Evolutionary conservation across 129 eudicot genomes (phyloP).

Genomic region (Deinandra increscens): DNA sequence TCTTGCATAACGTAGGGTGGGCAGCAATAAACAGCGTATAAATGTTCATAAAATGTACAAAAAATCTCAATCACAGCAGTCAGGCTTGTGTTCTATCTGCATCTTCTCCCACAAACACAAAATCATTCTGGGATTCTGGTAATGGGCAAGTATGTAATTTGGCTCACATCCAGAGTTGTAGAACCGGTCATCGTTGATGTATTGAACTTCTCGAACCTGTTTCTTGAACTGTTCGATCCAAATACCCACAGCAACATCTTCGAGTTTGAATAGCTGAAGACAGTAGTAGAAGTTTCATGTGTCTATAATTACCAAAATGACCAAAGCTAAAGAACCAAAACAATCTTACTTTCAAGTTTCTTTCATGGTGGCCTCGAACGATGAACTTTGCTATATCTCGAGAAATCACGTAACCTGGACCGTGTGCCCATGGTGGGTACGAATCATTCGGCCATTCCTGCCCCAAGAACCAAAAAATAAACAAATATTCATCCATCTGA

Average conservation of each 20-base stretch:
- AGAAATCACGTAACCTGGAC: constrained; percentile 89
- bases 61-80: constrained; percentile 66
- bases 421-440: constrained; percentile 99
- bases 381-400: constrained; percentile 79
- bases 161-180: constrained; percentile 77
- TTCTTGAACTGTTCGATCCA: constrained; percentile 69
- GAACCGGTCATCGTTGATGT: constrained; percentile 66
- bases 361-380: constrained; percentile 61
- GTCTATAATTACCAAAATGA: constrained; percentile 4
- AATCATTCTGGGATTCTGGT: constrained; percentile 88
- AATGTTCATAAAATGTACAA: background rate
- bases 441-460: constrained; percentile 85
- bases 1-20: constrained; percentile 12
- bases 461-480: constrained; percentile 19
- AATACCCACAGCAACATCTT: constrained; percentile 96
- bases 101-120: constrained; percentile 89
- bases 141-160: constrained; percentile 89
- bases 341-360: constrained; percentile 60
- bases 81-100: constrained; percentile 72
- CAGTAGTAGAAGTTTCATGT: background rate
- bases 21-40: background rate
- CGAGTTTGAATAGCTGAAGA: constrained; percentile 75
- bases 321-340: background rate
- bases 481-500: background rate
- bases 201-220: constrained; percentile 50